phyloP scores from a whole-genome alignment of 2,329 filamentous ascomycete genomes.

The Moelleriella libera region DNA sequence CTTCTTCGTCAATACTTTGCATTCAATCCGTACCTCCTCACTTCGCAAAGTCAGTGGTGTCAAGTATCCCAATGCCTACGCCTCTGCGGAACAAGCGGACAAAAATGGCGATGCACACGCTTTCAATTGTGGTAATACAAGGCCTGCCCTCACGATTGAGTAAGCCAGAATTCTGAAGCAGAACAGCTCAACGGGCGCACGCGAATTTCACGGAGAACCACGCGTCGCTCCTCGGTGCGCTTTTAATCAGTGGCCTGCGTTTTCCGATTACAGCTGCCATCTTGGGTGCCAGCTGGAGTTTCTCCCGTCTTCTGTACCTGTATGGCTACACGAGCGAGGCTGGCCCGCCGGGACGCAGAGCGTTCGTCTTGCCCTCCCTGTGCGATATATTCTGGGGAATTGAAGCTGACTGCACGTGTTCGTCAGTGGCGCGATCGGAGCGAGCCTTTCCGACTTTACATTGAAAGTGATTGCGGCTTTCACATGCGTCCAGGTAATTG shows the following conservation, averaged over 20 bases:
- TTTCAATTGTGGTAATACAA: conserved; percentile 45
- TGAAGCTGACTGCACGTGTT: not conserved
- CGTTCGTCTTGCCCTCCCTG: conserved; percentile 14
- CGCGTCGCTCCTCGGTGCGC: conserved; percentile 32
- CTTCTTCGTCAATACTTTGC: conserved; percentile 42
- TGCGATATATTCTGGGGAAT: not conserved
- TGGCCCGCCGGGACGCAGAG: conserved; percentile 30
- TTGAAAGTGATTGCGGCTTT: conserved; percentile 31
- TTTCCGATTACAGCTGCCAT: conserved; percentile 35
- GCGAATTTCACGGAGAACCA: conserved; percentile 51
- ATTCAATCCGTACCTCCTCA: conserved; percentile 29
- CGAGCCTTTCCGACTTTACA: conserved; percentile 18
- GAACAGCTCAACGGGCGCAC: conserved; percentile 43
- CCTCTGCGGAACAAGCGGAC: conserved; percentile 34
- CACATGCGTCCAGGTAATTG: conserved; percentile 22
- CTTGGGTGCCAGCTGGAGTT: conserved; percentile 38
- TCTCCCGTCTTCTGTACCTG: conserved; percentile 38
- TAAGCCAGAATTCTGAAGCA: not conserved
- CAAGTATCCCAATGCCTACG: conserved; percentile 44
- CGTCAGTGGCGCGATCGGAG: conserved; percentile 20
- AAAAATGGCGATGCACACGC: conserved; percentile 37
- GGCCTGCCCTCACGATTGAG: too few species aligned
- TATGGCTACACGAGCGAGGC: conserved; percentile 32
- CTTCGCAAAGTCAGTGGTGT: conserved; percentile 39
- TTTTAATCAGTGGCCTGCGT: conserved; percentile 41